Percentiles rank a stretch among this genome's conserved stretches.
Evolutionary conservation across 192 early-diverging fungal species (phyloP).

Genomic region (Powellomyces hirtus): DNA sequence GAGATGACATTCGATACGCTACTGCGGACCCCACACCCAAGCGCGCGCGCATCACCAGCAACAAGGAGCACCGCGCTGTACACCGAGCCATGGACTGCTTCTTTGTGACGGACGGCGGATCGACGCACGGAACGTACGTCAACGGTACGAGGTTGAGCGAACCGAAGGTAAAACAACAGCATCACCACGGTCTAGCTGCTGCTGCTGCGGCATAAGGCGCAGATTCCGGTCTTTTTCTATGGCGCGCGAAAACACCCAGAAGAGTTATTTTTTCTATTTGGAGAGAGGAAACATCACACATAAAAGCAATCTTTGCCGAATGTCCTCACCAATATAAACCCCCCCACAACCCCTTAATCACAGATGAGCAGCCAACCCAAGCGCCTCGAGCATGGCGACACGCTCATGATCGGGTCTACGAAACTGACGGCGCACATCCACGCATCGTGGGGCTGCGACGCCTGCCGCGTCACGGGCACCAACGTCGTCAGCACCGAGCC

Average conservation of each 20-base stretch:
- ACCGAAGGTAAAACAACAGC: conserved; percentile 42
- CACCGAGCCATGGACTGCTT: conserved; percentile 27
- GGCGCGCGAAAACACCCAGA: too few relatives aligned
- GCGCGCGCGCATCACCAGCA: too few relatives aligned
- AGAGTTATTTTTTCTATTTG: too few relatives aligned
- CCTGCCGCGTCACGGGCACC: conserved; percentile 52
- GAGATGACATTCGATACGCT: too few relatives aligned
- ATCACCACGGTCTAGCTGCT: too few relatives aligned
- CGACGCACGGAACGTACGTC: conserved; percentile 74
- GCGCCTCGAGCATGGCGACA: conserved; percentile 56
- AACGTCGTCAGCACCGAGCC: conserved; percentile 52
- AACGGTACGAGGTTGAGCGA: conserved; percentile 64
- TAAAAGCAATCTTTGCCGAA: too few relatives aligned
- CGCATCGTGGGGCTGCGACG: conserved; percentile 57
- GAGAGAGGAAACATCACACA: too few relatives aligned
- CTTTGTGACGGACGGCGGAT: conserved; percentile 64
- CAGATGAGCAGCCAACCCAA: conserved; percentile 55
- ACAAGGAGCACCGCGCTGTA: too few relatives aligned
- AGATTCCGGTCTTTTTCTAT: neutral
- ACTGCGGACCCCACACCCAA: too few relatives aligned
- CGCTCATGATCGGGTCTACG: conserved; percentile 57
- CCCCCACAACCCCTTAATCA: neutral
- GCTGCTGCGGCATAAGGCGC: too few relatives aligned
- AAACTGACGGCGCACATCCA: conserved; percentile 65
- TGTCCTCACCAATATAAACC: too few relatives aligned